Percentiles rank a stretch among this genome's conserved stretches.
phyloP scores from a whole-genome alignment of 108 stramenopile species.

The Ochromonas danica region DNA sequence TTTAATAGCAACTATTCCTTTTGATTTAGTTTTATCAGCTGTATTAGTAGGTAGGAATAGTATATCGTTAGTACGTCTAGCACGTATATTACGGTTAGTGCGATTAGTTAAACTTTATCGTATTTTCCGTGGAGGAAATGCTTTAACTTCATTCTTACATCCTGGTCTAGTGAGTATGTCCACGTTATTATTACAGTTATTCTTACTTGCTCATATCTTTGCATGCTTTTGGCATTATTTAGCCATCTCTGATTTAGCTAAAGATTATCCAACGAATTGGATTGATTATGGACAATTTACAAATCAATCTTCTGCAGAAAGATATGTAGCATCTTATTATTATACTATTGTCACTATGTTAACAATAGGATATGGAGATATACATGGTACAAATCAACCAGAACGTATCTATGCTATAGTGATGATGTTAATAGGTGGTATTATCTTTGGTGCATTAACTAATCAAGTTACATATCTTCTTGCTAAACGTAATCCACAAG shows the following conservation, averaged over 20 bases:
- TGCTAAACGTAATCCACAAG: slow-evolving; percentile 33
- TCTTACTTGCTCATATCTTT: slow-evolving; percentile 27
- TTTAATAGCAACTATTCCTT: slow-evolving; percentile 17
- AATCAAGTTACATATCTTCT: not conserved
- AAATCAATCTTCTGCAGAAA: slow-evolving; percentile 7
- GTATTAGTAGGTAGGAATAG: too few relatives aligned
- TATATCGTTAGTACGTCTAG: not conserved
- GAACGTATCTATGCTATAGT: slow-evolving; percentile 26
- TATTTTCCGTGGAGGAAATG: not conserved
- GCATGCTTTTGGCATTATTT: slow-evolving; percentile 23
- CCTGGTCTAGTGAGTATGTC: not conserved
- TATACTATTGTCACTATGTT: slow-evolving; percentile 59
- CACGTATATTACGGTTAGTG: slow-evolving; percentile 34
- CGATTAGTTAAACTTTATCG: slow-evolving; percentile 28
- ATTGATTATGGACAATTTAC: not conserved
- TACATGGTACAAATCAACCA: not conserved
- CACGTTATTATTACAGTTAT: not conserved
- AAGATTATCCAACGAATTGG: not conserved
- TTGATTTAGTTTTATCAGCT: not conserved
- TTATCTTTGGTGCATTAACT: slow-evolving; percentile 27
- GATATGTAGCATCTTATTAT: slow-evolving; percentile 59
- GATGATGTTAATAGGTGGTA: slow-evolving; percentile 9
- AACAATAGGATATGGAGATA: slow-evolving; percentile 37
- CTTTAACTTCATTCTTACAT: not conserved
- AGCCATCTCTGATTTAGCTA: not conserved